These are phyloP conservation scores for Plenodomus lindquistii DNA, from an alignment of 2,329 filamentous ascomycete species.

Conservation along the genomic window DNA sequence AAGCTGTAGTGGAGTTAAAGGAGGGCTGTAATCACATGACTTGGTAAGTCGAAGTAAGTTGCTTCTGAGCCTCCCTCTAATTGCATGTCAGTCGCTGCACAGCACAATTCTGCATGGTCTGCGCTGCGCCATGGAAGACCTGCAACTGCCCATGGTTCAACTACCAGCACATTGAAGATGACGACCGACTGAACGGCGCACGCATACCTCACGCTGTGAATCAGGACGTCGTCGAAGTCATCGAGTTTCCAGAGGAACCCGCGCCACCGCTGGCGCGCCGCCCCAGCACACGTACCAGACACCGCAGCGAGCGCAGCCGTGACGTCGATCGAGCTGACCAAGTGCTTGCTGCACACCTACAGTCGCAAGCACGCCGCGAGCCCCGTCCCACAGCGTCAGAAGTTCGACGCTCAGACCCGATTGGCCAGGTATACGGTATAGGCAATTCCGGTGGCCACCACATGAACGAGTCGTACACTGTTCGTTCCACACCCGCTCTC, in stretches of 20 bases:
- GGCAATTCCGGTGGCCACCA: constrained; percentile 61
- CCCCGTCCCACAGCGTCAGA: constrained; percentile 25
- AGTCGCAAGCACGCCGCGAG: constrained; percentile 47
- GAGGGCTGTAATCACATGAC: constrained; percentile 90
- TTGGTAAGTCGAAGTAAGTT: constrained; percentile 61
- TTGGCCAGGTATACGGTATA: constrained; percentile 53
- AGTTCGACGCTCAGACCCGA: constrained; percentile 44
- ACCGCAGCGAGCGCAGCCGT: constrained; percentile 38
- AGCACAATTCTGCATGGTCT: constrained; percentile 86
- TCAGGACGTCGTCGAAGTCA: constrained; percentile 35
- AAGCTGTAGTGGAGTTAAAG: constrained; percentile 73
- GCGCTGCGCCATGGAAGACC: constrained; percentile 78
- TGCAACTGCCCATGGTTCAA: constrained; percentile 85
- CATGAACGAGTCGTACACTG: constrained; percentile 58
- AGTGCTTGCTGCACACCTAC: constrained; percentile 56
- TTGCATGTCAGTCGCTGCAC: constrained; percentile 65
- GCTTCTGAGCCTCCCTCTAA: constrained; percentile 17
- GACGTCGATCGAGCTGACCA: constrained; percentile 54
- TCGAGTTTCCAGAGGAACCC: constrained; percentile 32
- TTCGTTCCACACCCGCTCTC: constrained; percentile 35
- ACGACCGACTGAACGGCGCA: constrained; percentile 54
- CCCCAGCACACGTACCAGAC: constrained; percentile 30
- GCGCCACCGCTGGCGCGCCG: constrained; percentile 30
- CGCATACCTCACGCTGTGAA: constrained; percentile 35
- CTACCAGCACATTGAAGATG: constrained; percentile 55